A percentile compares a stretch with the other conserved stretches of the same genome.
These are phyloP conservation scores for Suhomyces yuchorum DNA, from an alignment of 1,139 yeast species.

Conservation along the genomic window DNA sequence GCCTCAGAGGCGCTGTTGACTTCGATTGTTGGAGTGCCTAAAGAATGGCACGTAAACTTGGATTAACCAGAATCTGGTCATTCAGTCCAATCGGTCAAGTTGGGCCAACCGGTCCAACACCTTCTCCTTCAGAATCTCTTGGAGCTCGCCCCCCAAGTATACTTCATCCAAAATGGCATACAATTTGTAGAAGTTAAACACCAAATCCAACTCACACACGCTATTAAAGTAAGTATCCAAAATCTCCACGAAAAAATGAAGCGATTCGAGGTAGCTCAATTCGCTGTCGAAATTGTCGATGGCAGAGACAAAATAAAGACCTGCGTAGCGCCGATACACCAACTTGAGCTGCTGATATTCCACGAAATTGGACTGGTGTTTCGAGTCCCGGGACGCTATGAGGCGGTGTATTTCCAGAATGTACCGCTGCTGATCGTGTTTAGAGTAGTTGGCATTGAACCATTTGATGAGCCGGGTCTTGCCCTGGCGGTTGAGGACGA, in stretches of 20 bases:
- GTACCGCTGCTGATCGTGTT: constrained; percentile 54
- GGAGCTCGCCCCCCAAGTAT: constrained; percentile 76
- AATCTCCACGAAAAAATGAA: constrained; percentile 87
- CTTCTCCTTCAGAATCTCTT: constrained; percentile 65
- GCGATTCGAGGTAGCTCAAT: constrained; percentile 75
- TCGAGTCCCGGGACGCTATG: constrained; percentile 81
- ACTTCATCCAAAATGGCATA: constrained; percentile 74
- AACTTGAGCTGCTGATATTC: constrained; percentile 73
- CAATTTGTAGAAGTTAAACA: constrained; percentile 75
- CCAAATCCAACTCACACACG: constrained; percentile 94
- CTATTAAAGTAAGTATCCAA: constrained; percentile 81
- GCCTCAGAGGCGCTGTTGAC: too few relatives aligned
- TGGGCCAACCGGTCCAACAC: constrained; percentile 55
- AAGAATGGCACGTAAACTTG: too few relatives aligned
- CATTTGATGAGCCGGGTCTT: constrained; percentile 84
- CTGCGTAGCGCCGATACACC: constrained; percentile 90
- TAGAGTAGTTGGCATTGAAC: constrained; percentile 48
- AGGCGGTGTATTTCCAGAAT: constrained; percentile 77
- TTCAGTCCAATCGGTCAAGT: constrained; percentile 48
- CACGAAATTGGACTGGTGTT: constrained; percentile 77
- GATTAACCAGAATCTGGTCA: too few relatives aligned
- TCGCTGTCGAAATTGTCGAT: constrained; percentile 79
- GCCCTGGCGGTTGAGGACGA: constrained; percentile 92
- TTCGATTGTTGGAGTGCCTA: too few relatives aligned
- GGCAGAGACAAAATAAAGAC: constrained; percentile 80